Base-by-base conservation (phyloP, 768 basidiomycete species). In the Termitomyces sp. region DNA sequence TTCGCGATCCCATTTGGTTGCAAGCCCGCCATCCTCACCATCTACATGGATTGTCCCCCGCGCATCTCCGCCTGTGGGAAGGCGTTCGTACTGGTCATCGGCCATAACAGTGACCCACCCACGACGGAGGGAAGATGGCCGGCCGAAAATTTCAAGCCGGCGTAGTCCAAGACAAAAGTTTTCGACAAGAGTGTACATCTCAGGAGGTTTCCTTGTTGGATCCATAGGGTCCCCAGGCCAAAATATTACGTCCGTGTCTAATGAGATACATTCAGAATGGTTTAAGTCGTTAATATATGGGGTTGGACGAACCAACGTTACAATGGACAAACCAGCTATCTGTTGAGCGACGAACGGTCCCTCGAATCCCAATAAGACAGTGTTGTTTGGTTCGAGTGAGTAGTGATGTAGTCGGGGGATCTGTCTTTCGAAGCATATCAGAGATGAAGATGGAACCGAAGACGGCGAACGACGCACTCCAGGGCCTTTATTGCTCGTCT, bases 241-340 rank as follows among this genome's bases (percentile, higher is more conserved):
- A 19, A 98, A 87, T 56, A 96, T 87, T 10, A 96, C 91, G 69
- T 97, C 95, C n/a, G 95, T 96, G 67, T 96, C 95, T 93, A 59
- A 41, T 34, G 29, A n/a, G 32, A 31, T 29, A 48, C 25, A 45
- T 21, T 53, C 21, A 53, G 38, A 58, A 61, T 59, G 43, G 62
- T 56, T 55, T 12, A 63, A 45, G 51, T 58, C 23, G 37, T 45
- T 45, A 44, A 49, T 4, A 32, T 19, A 41, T 16, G 21, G 2
- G 2, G 5, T 38, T 44, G 16, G 42, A 71, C 91, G 50, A 69
- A 91, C 92, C 93, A 62, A 99, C 90, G 72, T 99, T 99, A 68
- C 95, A 98, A 71, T 99, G 96, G 0, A 97, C 96, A 71, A 98
- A 95, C 88, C 92, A 92, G 58, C 87, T 89, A 69, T 99, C 97